These are phyloP conservation scores for Trichoderma cornu-damae DNA, from an alignment of 2,329 filamentous ascomycete genomes.

Conservation along the genomic window DNA sequence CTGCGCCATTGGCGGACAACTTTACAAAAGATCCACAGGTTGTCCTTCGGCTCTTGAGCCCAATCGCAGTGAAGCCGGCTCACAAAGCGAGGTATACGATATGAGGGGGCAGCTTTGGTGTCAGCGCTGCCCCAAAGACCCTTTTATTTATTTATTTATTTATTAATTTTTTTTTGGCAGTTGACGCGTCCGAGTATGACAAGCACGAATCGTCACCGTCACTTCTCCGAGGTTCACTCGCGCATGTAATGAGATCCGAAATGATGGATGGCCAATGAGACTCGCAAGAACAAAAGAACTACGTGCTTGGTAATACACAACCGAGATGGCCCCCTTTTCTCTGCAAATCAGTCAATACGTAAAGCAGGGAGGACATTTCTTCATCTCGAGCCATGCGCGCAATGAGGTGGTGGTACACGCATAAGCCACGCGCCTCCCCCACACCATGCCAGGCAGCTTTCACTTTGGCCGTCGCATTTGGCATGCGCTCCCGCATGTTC, in stretches of 20 bases:
- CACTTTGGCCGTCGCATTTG: not conserved
- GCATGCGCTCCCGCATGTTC: not conserved
- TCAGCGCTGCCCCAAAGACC: not conserved
- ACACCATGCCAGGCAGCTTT: constrained; percentile 2
- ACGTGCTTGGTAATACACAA: not conserved
- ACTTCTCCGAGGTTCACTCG: not conserved
- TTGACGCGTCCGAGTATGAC: not conserved
- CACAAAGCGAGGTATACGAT: constrained; percentile 14
- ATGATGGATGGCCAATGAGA: not conserved
- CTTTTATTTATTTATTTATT: not conserved
- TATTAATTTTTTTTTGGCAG: too few species aligned
- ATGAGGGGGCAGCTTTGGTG: not conserved
- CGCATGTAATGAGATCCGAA: not conserved
- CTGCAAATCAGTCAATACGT: not conserved
- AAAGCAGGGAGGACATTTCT: not conserved
- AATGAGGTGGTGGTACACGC: not conserved
- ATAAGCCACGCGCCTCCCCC: not conserved
- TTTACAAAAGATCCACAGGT: constrained; percentile 8
- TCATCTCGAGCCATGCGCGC: not conserved
- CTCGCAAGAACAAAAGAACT: not conserved
- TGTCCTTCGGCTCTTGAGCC: not conserved
- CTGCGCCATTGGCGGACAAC: not conserved
- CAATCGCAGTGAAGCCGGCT: not conserved
- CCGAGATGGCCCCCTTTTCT: not conserved
- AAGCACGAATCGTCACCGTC: not conserved